Base-by-base conservation (phyloP, 2,329 filamentous ascomycete species). In the Phialemoniopsis sp. region DNA sequence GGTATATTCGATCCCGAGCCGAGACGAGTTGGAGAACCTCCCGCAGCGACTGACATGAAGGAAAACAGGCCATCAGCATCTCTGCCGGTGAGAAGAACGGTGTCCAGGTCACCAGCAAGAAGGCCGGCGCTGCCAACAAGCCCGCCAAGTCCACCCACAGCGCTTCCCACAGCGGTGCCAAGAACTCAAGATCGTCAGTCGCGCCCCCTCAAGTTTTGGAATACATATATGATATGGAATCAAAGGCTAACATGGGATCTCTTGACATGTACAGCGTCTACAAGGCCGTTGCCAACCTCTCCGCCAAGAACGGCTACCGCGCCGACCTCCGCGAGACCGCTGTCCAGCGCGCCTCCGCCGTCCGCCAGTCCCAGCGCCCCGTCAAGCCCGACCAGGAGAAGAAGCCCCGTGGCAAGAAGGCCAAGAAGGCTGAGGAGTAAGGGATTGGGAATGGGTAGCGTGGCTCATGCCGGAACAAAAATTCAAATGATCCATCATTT, bases 271-370 rank as follows among this genome's bases (percentile, higher is more conserved):
- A 37, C 51, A 93, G 89, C 80, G 85, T 86, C 72, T 97, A 90
- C 83, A 87, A 86, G 75, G 78, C 78, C 58, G 81, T 97, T 64
- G 89, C 89, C 72, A 85, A 80, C 75, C 74, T 76, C 65, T 81
- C 83, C 57, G 85, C 89, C 67, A 89, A 89, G 81, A 78, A 78
- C 64, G 80, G 83, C 62, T 98, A 97, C 85, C 87, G 87, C 57
- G 59, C 77, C 58, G 87, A 91, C 64, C 77, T 90, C 68, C 85
- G 85, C 55, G 70, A 78, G 59, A 75, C 76, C 58, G 90, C 91
- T 57, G 83, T 97, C 59, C 75, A 89, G 68, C 88, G 93, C 61
- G 89, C 86, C 62, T 89, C 84, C 59, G 89, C 89, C 59, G 79
- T 95, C 74, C 86, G 84, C 67, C 75, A 76, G 60, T 82, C 85